Base-by-base conservation (phyloP, 805 yeast genomes). In the Yarrowia yakushimensis region DNA sequence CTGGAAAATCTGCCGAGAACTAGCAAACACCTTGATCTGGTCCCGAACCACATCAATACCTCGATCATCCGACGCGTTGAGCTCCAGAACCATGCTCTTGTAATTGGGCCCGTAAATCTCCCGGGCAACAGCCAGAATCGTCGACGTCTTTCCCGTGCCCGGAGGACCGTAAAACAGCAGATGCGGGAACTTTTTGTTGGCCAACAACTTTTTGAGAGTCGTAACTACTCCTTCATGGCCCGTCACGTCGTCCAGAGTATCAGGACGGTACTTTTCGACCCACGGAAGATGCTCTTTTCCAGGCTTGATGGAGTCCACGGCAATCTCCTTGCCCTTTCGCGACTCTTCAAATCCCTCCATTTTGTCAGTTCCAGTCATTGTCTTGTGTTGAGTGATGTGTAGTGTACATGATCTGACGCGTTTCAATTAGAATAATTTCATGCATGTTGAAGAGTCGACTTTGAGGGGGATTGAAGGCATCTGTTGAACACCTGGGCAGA, bases 31-130 rank as follows among this genome's bases (percentile, higher is more conserved):
- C 79, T 94, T 94, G 76, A 94, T 90, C 74, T 92, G 97, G 70
- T 94, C 94, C 65, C 99, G 82, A n/a, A 94, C 98, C 62, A 94
- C 97, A 67, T 90, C 96, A 68, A 94, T 94, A 66, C 99, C 99
- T 76, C 99, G 82, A 73, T 94, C 98, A 74, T 94, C 99, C 4
- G 96, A 86, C 4, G 99, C 99, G 74, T 94, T 94, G 72, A 94
- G 79, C 72, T 94, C 99, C 63, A 94, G 77, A 1, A 94, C 97
- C 90, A 93, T 90, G 69, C 90, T 87, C 69, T 81, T 85, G 71
- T 88, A 88, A 66, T 84, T 83, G 74, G 98, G 97, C 2, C 99
- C 99, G 71, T 87, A 92, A 12, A 92, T 82, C 69, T 91, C 97
- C 63, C 84, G 80, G 0, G 97, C 96, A 63, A 92, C 76, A 0